Evolutionary conservation across 2,329 filamentous ascomycete species (phyloP).

Genomic region (Aureobasidium zeae): DNA sequence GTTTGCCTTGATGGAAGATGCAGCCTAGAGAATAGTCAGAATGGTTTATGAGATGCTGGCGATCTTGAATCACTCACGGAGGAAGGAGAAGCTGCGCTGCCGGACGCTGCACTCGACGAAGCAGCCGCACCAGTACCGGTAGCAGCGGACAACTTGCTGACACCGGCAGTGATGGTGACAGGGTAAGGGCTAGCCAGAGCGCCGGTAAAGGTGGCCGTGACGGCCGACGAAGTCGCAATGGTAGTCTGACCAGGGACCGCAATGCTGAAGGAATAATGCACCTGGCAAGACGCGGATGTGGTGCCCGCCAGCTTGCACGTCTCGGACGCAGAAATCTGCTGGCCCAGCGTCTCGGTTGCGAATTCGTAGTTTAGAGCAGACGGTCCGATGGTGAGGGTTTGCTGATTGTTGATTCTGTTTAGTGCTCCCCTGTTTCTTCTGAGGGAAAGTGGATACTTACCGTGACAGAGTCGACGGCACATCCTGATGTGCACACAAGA

Average conservation of each 20-base stretch:
- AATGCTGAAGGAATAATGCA: not conserved
- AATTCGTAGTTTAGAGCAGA: not conserved
- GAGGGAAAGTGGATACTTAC: not conserved
- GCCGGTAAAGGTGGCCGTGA: not conserved
- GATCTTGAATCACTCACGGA: slow-evolving; percentile 7
- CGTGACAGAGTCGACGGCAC: not conserved
- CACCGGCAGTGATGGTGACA: not conserved
- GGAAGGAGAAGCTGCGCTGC: not conserved
- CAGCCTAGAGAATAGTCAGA: not conserved
- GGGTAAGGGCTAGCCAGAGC: not conserved
- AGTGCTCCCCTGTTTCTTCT: not conserved
- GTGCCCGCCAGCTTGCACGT: not conserved
- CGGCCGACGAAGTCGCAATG: not conserved
- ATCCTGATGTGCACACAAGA: not conserved
- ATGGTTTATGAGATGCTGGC: not conserved
- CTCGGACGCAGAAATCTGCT: slow-evolving; percentile 1
- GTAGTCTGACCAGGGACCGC: not conserved
- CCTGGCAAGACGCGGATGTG: not conserved
- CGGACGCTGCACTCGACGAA: not conserved
- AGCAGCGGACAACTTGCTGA: slow-evolving; percentile 5
- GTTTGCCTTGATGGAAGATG: slow-evolving; percentile 6
- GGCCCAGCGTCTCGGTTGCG: not conserved
- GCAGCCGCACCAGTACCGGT: slow-evolving; percentile 6
- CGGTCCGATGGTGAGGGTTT: slow-evolving; percentile 1
- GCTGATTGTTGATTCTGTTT: not conserved